Base-by-base conservation (phyloP, 768 basidiomycete genomes). In the Suillus discolor region DNA sequence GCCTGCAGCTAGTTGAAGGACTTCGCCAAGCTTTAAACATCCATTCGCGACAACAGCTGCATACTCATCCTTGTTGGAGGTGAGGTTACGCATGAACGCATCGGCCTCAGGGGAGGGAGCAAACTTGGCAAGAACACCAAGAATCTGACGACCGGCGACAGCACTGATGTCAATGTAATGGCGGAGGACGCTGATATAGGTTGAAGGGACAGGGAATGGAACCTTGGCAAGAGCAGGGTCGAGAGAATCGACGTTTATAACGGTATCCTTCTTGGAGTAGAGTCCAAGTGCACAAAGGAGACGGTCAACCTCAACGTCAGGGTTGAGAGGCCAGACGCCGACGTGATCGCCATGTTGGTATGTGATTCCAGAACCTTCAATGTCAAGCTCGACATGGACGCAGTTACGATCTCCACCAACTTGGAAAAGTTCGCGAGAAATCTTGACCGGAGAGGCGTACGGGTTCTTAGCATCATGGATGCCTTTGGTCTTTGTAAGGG, bases 301-400 rank as follows among this genome's bases (percentile, higher is more conserved):
- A 64, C 96, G 90, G 62, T 93, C 88, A 53, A 99, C 96, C 73
- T 99, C 96, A 55, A 89, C 76, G 67, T 97, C 94, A 9, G 97
- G 87, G 79, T 99, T 99, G 64, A 89, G 88, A 15, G 97, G 97
- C 97, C 97, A 99, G 62, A 99, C 87, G 66, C 95, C 97, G 69
- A 97, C 89, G 73, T 99, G 97, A 76, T 99, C 97, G 62, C 97
- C 97, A 66, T 98, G 96, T 76, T 99, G 97, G 78, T 99, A 99
- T n/a, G 91, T 94, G 72, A 99, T 93, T 45, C 96, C 96, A 51
- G 96, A 96, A 20, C 93, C 94, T 79, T 96, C 94, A 38, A 93
- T 95, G 79, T 89, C 89, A 72, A 99, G 89, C 75, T 99, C 97
- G 73, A 96, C 83, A 74, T 97, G 96, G 23, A 98, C 89, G 74